A percentile compares a stretch with the other conserved stretches of the same genome.
Conservation (phyloP, 78 protist genomes). For the Protostelium mycophagum region DNA sequence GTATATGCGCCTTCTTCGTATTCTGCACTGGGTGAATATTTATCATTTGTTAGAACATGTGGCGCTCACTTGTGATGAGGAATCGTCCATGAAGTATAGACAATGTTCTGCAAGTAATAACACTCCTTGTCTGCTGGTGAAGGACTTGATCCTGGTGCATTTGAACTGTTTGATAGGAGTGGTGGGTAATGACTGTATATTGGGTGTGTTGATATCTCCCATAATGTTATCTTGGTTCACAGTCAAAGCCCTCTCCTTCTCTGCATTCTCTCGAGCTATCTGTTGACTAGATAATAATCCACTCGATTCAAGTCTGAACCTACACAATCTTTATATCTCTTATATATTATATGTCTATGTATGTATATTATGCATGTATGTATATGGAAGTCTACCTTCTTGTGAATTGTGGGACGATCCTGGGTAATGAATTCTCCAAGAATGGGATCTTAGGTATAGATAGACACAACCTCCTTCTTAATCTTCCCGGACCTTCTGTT, state of each 20-base stretch:
- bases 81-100: slow-evolving; percentile 2
- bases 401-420: not conserved
- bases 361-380: too few relatives aligned
- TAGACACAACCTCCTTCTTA: slow-evolving; percentile 22
- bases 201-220: not conserved
- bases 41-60: too few relatives aligned
- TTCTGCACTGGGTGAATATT: not conserved
- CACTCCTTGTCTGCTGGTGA: not conserved
- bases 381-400: too few relatives aligned
- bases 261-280: not conserved
- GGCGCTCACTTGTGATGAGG: not conserved
- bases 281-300: not conserved
- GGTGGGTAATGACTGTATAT: not conserved
- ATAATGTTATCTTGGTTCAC: not conserved
- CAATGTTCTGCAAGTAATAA: not conserved
- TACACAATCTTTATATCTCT: too few relatives aligned
- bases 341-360: too few relatives aligned
- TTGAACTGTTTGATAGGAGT: not conserved
- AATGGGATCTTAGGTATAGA: not conserved
- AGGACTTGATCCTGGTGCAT: not conserved
- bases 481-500: slow-evolving; percentile 50
- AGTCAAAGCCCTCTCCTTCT: not conserved
- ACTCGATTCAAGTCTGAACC: too few relatives aligned
- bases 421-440: not conserved
- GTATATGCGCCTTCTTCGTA: too few relatives aligned